Evolutionary conservation across 2,329 filamentous ascomycete genomes (phyloP).

Genomic region (Botrytis byssoidea): DNA sequence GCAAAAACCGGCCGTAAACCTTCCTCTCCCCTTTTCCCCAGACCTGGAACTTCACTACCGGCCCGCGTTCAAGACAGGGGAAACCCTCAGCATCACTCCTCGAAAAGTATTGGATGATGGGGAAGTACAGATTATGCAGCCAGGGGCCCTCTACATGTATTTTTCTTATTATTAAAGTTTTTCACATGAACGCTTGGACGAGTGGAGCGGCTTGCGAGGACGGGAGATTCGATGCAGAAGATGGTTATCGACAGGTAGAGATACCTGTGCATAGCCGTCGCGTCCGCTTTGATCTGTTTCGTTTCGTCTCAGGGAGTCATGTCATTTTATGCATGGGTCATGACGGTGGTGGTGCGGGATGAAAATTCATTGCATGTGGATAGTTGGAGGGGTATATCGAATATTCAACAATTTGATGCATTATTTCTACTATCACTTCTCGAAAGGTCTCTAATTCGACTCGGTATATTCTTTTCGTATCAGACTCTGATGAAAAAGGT

Average conservation of each 20-base stretch:
- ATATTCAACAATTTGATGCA: not conserved
- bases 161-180: not conserved
- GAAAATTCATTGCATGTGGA: not conserved
- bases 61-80: not conserved
- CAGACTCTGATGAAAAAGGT: not conserved
- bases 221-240: not conserved
- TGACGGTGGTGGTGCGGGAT: not conserved
- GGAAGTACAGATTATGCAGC: constrained; percentile 11
- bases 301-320: not conserved
- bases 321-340: not conserved
- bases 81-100: not conserved
- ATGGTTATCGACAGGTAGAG: not conserved
- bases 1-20: not conserved
- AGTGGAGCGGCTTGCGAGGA: not conserved
- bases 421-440: not conserved
- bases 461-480: not conserved
- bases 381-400: not conserved
- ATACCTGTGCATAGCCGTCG: constrained; percentile 6
- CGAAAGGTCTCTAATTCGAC: not conserved
- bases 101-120: constrained; percentile 6
- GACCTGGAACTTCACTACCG: not conserved
- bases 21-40: not conserved
- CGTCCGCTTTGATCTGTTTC: not conserved
- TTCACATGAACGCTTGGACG: constrained; percentile 9
- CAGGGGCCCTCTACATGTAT: not conserved